Conservation (phyloP, 1,284 basidiomycete genomes). For the Apiotrichum mycotoxinovorans region DNA sequence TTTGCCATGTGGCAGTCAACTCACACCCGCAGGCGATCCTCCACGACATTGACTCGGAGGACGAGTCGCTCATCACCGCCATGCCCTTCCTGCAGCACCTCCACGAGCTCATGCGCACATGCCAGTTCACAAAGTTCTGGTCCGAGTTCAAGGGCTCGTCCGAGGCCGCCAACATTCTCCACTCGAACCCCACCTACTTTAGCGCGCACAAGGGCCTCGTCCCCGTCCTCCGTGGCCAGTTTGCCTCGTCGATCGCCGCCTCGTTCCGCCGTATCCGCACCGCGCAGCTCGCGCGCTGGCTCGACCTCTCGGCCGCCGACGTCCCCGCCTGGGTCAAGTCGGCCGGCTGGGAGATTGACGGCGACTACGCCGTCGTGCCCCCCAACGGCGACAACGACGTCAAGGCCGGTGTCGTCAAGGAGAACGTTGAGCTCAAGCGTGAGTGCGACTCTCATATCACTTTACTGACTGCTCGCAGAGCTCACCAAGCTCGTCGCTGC, state of each 20-base stretch:
- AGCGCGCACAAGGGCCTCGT: constrained; percentile 40
- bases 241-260: constrained; percentile 45
- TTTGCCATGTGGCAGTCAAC: constrained; percentile 12
- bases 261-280: constrained; percentile 33
- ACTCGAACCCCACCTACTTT: constrained; percentile 36
- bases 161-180: constrained; percentile 37
- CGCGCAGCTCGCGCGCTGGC: constrained; percentile 41
- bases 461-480: constrained; percentile 56
- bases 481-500: constrained; percentile 72
- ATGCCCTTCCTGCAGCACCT: constrained; percentile 72
- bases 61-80: constrained; percentile 69
- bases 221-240: constrained; percentile 33
- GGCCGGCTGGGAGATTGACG: constrained; percentile 71
- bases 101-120: constrained; percentile 74
- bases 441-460: constrained; percentile 48
- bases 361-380: constrained; percentile 67
- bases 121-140: constrained; percentile 91
- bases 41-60: constrained; percentile 58
- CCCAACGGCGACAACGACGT: constrained; percentile 92
- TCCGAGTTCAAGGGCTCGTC: constrained; percentile 61
- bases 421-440: constrained; percentile 84
- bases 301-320: constrained; percentile 55
- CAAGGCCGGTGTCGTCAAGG: constrained; percentile 87
- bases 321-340: constrained; percentile 61
- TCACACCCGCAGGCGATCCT: constrained; percentile 37